A percentile compares a stretch with the other conserved stretches of the same genome.
phyloP scores from a whole-genome alignment of 2,329 filamentous ascomycete species.

The Teratosphaeria epicoccoides region DNA sequence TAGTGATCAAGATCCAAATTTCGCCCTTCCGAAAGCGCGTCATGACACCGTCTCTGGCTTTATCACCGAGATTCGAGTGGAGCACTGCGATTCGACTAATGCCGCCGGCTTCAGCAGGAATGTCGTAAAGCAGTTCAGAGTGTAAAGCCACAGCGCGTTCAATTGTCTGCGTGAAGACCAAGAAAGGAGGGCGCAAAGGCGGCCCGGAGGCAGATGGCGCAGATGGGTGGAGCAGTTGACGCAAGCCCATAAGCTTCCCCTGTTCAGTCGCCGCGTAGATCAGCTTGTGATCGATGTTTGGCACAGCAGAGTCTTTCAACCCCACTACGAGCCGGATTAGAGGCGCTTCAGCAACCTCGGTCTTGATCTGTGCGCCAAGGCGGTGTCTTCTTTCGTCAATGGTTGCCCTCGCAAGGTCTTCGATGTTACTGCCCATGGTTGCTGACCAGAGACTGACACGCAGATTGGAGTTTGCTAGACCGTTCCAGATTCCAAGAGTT shows the following conservation, averaged over 20 bases:
- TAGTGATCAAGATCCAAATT: conserved; percentile 94
- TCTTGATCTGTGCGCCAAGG: conserved; percentile 10
- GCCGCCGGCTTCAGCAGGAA: conserved; percentile 77
- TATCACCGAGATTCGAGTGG: conserved; percentile 74
- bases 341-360: conserved; percentile 25
- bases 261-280: conserved; percentile 86
- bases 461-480: conserved; percentile 60
- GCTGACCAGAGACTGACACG: conserved; percentile 84
- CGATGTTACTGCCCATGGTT: conserved; percentile 90
- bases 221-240: conserved; percentile 75
- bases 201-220: conserved; percentile 44
- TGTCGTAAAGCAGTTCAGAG: conserved; percentile 87
- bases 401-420: conserved; percentile 62
- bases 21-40: conserved; percentile 81
- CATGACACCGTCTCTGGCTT: conserved; percentile 69
- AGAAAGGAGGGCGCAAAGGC: conserved; percentile 69
- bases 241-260: conserved; percentile 83
- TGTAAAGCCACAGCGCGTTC: conserved; percentile 78
- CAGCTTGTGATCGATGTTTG: conserved; percentile 81
- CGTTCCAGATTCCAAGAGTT: conserved; percentile 72
- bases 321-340: conserved; percentile 86
- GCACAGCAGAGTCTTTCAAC: conserved; percentile 87
- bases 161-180: conserved; percentile 95
- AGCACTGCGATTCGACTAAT: conserved; percentile 77
- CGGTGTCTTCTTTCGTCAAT: conserved; percentile 42